Percentiles rank a stretch among this genome's conserved stretches.
Conservation (phyloP, 2,329 filamentous ascomycete species). For the Fusarium nelsonii region DNA sequence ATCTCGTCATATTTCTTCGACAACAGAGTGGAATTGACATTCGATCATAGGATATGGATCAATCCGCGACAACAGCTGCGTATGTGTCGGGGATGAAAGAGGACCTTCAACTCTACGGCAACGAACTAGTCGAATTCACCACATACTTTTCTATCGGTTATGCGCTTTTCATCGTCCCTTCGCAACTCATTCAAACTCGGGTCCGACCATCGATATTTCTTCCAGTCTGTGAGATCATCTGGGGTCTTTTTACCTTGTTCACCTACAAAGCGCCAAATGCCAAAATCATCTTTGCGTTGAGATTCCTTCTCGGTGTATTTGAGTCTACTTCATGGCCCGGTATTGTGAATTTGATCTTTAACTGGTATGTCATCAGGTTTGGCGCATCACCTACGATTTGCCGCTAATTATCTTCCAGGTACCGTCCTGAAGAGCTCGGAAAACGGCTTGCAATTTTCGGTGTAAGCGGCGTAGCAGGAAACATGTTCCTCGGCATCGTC, state of each 20-base stretch:
- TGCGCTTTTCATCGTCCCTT: constrained; percentile 41
- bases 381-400: rapidly evolving
- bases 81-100: constrained; percentile 45
- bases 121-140: constrained; percentile 43
- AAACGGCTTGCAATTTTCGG: constrained; percentile 44
- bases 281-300: constrained; percentile 26
- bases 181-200: constrained; percentile 41
- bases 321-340: constrained; percentile 45
- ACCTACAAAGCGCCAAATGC: constrained; percentile 39
- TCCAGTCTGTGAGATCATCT: constrained; percentile 39
- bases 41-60: constrained; percentile 36
- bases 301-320: constrained; percentile 44
- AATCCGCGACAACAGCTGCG: constrained; percentile 40
- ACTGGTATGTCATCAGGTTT: constrained; percentile 16
- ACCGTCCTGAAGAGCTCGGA: constrained; percentile 38
- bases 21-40: neutral
- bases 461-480: constrained; percentile 43
- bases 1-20: neutral
- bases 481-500: constrained; percentile 45
- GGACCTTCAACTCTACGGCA: constrained; percentile 29
- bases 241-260: constrained; percentile 40
- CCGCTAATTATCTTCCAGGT: constrained; percentile 10
- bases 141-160: constrained; percentile 46
- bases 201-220: constrained; percentile 41
- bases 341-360: constrained; percentile 41